phyloP scores from a whole-genome alignment of 139 green algal species.

The Chlorella sp. region DNA sequence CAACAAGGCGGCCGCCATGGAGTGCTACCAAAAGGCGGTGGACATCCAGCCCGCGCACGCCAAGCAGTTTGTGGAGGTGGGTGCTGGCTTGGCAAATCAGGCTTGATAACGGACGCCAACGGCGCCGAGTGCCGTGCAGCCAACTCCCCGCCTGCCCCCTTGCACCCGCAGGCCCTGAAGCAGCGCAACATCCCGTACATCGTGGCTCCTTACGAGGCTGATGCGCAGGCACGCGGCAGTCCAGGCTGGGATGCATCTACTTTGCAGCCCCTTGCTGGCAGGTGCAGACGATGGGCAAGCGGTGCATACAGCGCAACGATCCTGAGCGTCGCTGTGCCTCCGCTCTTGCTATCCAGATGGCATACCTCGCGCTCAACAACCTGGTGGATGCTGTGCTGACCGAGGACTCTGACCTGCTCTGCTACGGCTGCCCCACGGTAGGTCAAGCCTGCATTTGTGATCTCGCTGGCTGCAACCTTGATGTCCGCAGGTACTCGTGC shows the following conservation, averaged over 20 bases:
- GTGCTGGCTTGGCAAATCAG: slow-evolving; percentile 5
- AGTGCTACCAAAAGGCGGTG: slow-evolving; percentile 90
- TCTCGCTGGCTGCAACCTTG: neutral
- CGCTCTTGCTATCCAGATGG: slow-evolving; percentile 72
- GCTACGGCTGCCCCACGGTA: slow-evolving; percentile 92
- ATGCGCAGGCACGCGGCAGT: slow-evolving; percentile 68
- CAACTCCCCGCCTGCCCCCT: neutral
- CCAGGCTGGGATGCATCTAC: too few relatives aligned
- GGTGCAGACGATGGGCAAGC: too few relatives aligned
- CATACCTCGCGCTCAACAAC: slow-evolving; percentile 81
- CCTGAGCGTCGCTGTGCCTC: too few relatives aligned
- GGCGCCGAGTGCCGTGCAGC: too few relatives aligned
- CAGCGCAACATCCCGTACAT: slow-evolving; percentile 76
- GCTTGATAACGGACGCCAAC: too few relatives aligned
- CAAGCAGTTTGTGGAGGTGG: slow-evolving; percentile 77
- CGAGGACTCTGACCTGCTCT: slow-evolving; percentile 96
- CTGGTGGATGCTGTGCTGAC: slow-evolving; percentile 92
- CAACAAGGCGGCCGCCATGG: slow-evolving; percentile 81
- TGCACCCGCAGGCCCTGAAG: slow-evolving; percentile 38
- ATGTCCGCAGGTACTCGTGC: neutral
- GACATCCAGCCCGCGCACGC: slow-evolving; percentile 91
- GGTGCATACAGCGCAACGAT: too few relatives aligned
- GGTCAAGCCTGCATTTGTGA: neutral
- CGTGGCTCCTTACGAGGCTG: slow-evolving; percentile 97
- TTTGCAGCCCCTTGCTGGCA: too few relatives aligned